These are phyloP conservation scores for Alternaria angustiovoidea DNA, from an alignment of 2,329 filamentous ascomycete genomes.

Conservation along the genomic window DNA sequence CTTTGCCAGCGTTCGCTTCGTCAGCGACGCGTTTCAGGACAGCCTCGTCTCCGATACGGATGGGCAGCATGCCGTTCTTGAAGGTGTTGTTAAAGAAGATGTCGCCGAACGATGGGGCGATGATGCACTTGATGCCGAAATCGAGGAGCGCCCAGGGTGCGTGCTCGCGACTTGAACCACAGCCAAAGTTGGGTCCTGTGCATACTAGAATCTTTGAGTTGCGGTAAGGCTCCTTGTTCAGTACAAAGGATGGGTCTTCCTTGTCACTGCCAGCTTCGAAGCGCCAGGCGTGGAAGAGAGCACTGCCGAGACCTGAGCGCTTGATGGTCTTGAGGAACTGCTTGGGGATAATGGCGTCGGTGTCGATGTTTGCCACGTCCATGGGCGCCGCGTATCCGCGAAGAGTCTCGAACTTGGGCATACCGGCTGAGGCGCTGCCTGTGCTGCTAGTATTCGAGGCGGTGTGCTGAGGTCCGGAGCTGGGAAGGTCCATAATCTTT, in stretches of 20 bases:
- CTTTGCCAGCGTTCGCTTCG: constrained; percentile 79
- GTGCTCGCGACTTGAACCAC: constrained; percentile 90
- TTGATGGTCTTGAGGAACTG: constrained; percentile 99
- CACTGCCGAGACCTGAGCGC: constrained; percentile 87
- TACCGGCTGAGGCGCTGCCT: constrained; percentile 63
- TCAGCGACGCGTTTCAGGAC: constrained; percentile 74
- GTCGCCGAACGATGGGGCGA: constrained; percentile 85
- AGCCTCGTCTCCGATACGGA: constrained; percentile 73
- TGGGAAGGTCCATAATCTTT: constrained; percentile 67
- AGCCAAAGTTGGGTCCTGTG: constrained; percentile 94
- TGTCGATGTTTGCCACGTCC: constrained; percentile 91
- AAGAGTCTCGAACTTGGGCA: constrained; percentile 83
- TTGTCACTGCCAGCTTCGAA: constrained; percentile 70
- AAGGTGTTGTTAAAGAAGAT: constrained; percentile 99
- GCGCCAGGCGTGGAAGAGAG: constrained; percentile 86
- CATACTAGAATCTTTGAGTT: constrained; percentile 87
- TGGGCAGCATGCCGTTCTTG: constrained; percentile 98
- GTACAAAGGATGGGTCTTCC: constrained; percentile 82
- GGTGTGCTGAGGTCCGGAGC: constrained; percentile 72
- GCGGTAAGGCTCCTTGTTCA: constrained; percentile 90
- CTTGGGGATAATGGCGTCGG: constrained; percentile 99
- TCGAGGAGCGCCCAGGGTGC: constrained; percentile 96
- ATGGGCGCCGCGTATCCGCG: constrained; percentile 89
- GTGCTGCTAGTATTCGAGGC: constrained; percentile 59
- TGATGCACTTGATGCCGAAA: constrained; percentile 93